These are phyloP conservation scores for Pseudopithomyces chartarum DNA, from an alignment of 2,329 filamentous ascomycete genomes.

Conservation along the genomic window DNA sequence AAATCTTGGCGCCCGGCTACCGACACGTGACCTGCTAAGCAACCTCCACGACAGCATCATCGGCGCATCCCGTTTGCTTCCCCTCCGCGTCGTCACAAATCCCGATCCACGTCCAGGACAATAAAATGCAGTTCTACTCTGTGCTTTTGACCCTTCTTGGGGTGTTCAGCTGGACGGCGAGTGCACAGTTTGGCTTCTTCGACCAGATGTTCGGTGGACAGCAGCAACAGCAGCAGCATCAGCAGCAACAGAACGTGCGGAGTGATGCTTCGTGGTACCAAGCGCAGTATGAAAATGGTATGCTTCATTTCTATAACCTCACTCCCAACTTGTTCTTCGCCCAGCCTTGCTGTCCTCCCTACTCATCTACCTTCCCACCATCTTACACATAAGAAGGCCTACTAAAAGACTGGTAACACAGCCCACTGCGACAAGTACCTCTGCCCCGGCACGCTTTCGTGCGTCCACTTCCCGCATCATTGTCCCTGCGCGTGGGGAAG, in stretches of 20 bases:
- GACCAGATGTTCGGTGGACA: slow-evolving; percentile 89
- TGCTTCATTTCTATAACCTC: slow-evolving; percentile 16
- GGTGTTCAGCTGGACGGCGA: slow-evolving; percentile 65
- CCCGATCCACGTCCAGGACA: neutral
- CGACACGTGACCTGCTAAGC: neutral
- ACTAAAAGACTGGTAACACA: slow-evolving; percentile 37
- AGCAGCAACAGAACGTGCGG: slow-evolving; percentile 75
- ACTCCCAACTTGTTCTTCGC: neutral
- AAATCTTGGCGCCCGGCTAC: slow-evolving; percentile 23
- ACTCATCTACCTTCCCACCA: neutral
- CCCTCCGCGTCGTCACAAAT: neutral
- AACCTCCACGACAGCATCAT: slow-evolving; percentile 33
- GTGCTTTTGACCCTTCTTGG: slow-evolving; percentile 38
- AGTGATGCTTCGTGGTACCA: slow-evolving; percentile 85
- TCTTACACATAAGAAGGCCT: slow-evolving; percentile 1
- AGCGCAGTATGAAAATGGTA: slow-evolving; percentile 70
- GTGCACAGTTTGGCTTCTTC: slow-evolving; percentile 95
- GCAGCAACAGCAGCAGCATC: slow-evolving; percentile 62
- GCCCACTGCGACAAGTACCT: slow-evolving; percentile 93
- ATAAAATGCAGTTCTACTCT: slow-evolving; percentile 38
- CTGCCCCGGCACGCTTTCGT: slow-evolving; percentile 91
- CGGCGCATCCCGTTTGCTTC: neutral
- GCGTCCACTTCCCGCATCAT: slow-evolving; percentile 95
- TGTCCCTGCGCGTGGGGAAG: slow-evolving; percentile 84
- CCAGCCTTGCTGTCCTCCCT: neutral